Conservation (phyloP, 2,329 filamentous ascomycete species). For the Calonectria montana region DNA sequence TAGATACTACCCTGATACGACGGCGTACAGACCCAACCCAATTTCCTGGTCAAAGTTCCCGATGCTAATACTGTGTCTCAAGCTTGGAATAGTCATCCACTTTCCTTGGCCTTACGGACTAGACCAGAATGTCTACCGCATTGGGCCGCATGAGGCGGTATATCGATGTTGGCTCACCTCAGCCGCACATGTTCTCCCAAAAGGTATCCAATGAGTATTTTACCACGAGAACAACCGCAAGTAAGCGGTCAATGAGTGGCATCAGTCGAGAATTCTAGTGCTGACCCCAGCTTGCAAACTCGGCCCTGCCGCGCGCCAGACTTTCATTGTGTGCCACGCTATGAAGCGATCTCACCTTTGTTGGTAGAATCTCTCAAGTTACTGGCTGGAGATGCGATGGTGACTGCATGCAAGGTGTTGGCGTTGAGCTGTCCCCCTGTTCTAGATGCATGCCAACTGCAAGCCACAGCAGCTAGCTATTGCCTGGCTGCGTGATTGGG, state of each 20-base stretch:
- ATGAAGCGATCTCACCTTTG: not conserved
- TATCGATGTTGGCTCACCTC: conserved; percentile 10
- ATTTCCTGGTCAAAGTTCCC: not conserved
- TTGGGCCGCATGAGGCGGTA: not conserved
- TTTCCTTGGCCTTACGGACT: not conserved
- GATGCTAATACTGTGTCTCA: not conserved
- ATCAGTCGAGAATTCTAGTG: conserved; percentile 5
- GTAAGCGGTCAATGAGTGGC: not conserved
- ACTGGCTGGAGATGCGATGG: not conserved
- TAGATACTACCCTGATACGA: not conserved
- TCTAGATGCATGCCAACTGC: conserved; percentile 2
- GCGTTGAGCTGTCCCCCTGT: not conserved
- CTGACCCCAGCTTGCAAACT: conserved; percentile 1
- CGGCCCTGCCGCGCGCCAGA: not conserved
- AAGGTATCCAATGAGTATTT: not conserved
- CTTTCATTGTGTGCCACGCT: not conserved
- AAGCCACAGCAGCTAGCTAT: not conserved
- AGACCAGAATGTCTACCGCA: too few relatives aligned
- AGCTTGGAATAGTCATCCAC: not conserved
- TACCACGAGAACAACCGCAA: too few relatives aligned
- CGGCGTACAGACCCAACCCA: not conserved
- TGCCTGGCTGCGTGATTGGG: not conserved
- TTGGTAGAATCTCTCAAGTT: too few relatives aligned
- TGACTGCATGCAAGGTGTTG: not conserved
- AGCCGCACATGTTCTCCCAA: conserved; percentile 1